Base-by-base conservation (phyloP, 2,329 filamentous ascomycete genomes). In the Periconia sp. region DNA sequence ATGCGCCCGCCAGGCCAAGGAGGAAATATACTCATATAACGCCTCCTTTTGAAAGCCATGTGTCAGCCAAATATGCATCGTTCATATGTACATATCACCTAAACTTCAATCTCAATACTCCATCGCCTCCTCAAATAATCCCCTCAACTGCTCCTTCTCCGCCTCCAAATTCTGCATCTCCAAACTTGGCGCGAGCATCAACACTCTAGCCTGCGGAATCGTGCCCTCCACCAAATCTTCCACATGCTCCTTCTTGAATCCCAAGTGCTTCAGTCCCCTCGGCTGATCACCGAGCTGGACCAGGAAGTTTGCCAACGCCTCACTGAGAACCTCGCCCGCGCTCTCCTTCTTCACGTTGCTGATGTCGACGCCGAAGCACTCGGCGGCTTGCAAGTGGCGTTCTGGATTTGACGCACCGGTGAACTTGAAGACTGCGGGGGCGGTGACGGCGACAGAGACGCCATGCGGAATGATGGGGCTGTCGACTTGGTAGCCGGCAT, bases 401-500 rank as follows among this genome's bases (percentile, higher is more conserved):
- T 96, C 90, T 0, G 94, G 94, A 65, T 97, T 97, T 1, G 89
- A 94, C 1, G 92, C 81, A 0, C 80, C 92, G 0, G 92, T 99
- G 73, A 97, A 97, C 21, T 83, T 85, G 81, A 97, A 99, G 1
- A 97, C 92, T 1, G 92, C 88, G 0, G 94, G 92, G 0, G 92
- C 90, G 0, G 90, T 92, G 5, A 97, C 92, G 3, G 92, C 94
- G 1, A 99, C 94, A 1, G 88, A 92, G 17, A 99, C 94, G 39
- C 94, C 94, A 69, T 99, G 94, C 0, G 94, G 94, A 63, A 99
- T 97, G 59, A 99, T 87, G 8, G 88, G 84, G 21, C 79, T 68
- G 18, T 82, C 72, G 6, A 95, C 84, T 2, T 86, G 76, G 70
- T 99, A 99, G n/a, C 94, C 94, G 0, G 80, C 71, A 66, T 99